Conservation (phyloP, 164 flowering plant species). For the Nelumbo lutea region DNA sequence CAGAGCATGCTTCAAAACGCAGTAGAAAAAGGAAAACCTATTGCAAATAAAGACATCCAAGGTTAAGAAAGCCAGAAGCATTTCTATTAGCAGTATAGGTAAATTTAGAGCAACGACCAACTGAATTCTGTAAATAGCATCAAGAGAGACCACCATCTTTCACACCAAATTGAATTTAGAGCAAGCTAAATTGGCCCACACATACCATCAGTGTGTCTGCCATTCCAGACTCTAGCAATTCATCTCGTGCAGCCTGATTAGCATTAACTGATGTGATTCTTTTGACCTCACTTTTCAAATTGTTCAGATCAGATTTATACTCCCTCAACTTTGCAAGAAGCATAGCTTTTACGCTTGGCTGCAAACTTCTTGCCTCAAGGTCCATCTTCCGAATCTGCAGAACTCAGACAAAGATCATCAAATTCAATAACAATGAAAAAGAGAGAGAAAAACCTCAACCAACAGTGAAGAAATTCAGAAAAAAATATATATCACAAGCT, state of each 20-base stretch:
- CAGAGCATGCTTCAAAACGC: no score
- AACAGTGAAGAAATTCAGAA: neutral
- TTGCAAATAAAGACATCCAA: no score
- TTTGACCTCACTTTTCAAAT: conserved; percentile 55
- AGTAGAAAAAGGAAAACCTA: no score
- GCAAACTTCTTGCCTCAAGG: conserved; percentile 74
- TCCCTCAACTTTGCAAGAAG: conserved; percentile 72
- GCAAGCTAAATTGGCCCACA: neutral
- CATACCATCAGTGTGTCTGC: conserved; percentile 45
- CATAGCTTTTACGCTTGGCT: conserved; percentile 57
- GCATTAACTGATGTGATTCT: conserved; percentile 34
- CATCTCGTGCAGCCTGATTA: conserved; percentile 47
- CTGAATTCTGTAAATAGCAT: no score
- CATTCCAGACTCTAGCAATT: conserved; percentile 55
- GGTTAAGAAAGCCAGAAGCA: no score
- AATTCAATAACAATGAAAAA: no score
- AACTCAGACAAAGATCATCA: no score
- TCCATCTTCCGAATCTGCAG: conserved; percentile 73
- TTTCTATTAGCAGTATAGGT: no score
- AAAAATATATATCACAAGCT: neutral
- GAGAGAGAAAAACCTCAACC: no score
- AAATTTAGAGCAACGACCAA: no score
- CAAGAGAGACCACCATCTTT: no score
- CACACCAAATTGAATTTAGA: neutral
- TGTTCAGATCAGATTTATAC: conserved; percentile 65